These are phyloP conservation scores for Coprinopsis strossmayeri DNA, from an alignment of 768 basidiomycete genomes.

Conservation along the genomic window DNA sequence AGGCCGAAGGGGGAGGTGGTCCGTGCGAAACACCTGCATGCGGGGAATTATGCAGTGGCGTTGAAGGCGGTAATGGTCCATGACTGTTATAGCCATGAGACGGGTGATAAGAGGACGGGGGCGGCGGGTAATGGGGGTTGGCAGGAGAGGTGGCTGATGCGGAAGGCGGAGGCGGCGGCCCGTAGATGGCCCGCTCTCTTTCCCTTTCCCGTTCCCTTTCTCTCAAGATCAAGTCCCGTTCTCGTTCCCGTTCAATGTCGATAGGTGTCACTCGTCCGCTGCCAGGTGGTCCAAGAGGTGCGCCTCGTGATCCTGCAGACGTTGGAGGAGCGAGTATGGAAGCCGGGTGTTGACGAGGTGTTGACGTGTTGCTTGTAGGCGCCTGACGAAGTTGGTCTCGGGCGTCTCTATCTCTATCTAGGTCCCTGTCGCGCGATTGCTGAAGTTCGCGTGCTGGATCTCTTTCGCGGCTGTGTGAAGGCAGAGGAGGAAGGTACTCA, in stretches of 20 bases:
- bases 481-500: background rate
- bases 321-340: slow-evolving; percentile 1
- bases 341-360: background rate
- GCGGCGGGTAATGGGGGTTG: background rate
- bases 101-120: background rate
- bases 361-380: slow-evolving; percentile 5
- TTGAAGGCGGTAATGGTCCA: background rate
- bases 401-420: background rate
- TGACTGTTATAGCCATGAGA: background rate
- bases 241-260: slow-evolving; percentile 2
- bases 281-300: background rate
- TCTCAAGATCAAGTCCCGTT: background rate
- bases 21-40: background rate
- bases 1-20: background rate
- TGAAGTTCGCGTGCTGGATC: background rate
- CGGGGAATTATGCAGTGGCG: background rate
- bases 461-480: background rate
- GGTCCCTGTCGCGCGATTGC: slow-evolving; percentile 1
- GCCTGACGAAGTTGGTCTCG: background rate
- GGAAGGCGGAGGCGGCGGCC: background rate
- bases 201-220: background rate
- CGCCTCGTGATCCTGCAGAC: background rate
- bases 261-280: slow-evolving; percentile 4
- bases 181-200: background rate
- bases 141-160: background rate